These are phyloP conservation scores for Solanum virginianum DNA, from an alignment of 257 asterid genomes.

Conservation along the genomic window DNA sequence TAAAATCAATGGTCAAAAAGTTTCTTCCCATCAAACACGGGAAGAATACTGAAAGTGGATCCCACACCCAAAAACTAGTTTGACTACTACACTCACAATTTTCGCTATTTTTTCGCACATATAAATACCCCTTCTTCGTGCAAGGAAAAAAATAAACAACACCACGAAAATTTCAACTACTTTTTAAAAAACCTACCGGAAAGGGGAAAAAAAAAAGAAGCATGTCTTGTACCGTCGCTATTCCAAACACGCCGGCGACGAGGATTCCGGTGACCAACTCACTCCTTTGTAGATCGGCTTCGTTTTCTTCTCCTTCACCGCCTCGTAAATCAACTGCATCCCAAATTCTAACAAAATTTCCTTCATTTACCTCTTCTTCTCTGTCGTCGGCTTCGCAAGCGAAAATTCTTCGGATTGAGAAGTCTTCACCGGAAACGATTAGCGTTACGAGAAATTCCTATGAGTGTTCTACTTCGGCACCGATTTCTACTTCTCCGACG, in stretches of 20 bases:
- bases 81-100: neutral
- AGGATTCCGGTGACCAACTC: slow-evolving; percentile 1
- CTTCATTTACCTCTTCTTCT: slow-evolving; percentile 14
- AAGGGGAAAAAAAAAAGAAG: neutral
- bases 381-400: slow-evolving; percentile 36
- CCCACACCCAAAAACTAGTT: neutral
- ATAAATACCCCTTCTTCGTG: slow-evolving; percentile 2
- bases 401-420: slow-evolving; percentile 30
- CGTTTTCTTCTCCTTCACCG: slow-evolving; percentile 7
- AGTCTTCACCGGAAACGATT: slow-evolving; percentile 20
- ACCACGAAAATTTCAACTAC: slow-evolving; percentile 3
- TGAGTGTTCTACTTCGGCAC: slow-evolving; percentile 15
- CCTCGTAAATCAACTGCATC: slow-evolving; percentile 8
- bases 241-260: slow-evolving; percentile 39
- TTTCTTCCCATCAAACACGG: slow-evolving; percentile 7
- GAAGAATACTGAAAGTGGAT: neutral
- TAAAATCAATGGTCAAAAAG: neutral
- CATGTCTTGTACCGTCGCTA: slow-evolving; percentile 40
- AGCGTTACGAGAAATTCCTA: slow-evolving; percentile 30
- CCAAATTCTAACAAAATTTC: neutral
- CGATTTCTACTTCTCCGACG: slow-evolving; percentile 8
- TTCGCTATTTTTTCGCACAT: neutral
- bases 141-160: neutral
- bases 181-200: neutral
- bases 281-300: slow-evolving; percentile 13